These are phyloP conservation scores for Pseudocercospora cruenta DNA, from an alignment of 2,329 filamentous ascomycete species.

Conservation along the genomic window DNA sequence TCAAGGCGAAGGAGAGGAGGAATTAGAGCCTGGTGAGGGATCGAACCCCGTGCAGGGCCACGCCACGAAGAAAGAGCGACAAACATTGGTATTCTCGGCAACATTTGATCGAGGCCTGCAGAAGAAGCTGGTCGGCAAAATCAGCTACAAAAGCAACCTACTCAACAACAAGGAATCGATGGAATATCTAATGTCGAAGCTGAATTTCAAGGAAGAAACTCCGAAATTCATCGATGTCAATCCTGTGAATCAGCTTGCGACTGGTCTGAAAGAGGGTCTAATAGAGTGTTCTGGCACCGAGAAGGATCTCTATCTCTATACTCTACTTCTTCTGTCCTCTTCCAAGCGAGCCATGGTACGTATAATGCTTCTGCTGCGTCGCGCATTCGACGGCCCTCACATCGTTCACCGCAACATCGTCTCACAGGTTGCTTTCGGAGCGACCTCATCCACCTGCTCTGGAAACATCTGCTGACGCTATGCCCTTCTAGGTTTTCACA, in stretches of 20 bases:
- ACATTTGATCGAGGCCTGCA: conserved; percentile 92
- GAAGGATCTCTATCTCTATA: conserved; percentile 95
- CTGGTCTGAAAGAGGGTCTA: conserved; percentile 81
- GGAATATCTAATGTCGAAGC: conserved; percentile 87
- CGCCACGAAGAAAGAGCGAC: conserved; percentile 50
- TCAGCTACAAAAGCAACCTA: conserved; percentile 63
- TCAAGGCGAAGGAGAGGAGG: conserved; percentile 53
- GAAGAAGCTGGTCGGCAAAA: conserved; percentile 83
- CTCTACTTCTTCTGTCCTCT: conserved; percentile 79
- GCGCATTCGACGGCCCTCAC: no score
- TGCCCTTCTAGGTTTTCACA: conserved; percentile 61
- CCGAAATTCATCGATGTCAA: conserved; percentile 94
- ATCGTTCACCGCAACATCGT: no score
- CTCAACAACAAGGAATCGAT: conserved; percentile 66
- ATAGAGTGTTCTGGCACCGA: conserved; percentile 92
- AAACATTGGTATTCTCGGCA: conserved; percentile 94
- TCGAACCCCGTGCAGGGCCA: no score
- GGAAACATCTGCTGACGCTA: no score
- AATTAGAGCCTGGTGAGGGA: conserved; percentile 24
- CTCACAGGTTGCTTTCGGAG: no score
- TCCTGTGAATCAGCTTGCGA: conserved; percentile 84
- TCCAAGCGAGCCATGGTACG: conserved; percentile 75
- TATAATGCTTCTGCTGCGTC: no score
- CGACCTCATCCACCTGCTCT: no score
- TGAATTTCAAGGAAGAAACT: conserved; percentile 81